These are phyloP conservation scores for Aureobasidium sp. DNA, from an alignment of 2,329 filamentous ascomycete species.

Conservation along the genomic window DNA sequence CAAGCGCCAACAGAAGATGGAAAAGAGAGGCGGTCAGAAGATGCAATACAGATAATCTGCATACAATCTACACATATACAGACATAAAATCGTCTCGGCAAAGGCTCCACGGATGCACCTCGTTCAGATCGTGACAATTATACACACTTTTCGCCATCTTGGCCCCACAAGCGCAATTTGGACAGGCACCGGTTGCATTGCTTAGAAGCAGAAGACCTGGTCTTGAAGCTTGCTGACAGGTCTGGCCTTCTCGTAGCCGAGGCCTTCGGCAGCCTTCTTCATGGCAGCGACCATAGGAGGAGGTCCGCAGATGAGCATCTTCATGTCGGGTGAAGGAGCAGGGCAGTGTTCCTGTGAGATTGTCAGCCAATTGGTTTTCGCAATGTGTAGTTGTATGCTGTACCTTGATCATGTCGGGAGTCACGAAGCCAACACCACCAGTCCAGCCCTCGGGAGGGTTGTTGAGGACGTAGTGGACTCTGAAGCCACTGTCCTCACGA, in stretches of 20 bases:
- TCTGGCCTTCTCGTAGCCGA: slow-evolving; percentile 85
- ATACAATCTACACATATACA: background rate
- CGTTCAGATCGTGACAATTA: slow-evolving; percentile 6
- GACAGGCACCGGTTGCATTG: background rate
- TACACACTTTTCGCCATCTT: background rate
- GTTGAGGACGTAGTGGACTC: slow-evolving; percentile 91
- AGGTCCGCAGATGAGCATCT: slow-evolving; percentile 88
- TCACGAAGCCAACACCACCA: slow-evolving; percentile 91
- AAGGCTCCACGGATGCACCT: background rate
- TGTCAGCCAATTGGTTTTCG: background rate
- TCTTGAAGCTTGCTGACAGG: slow-evolving; percentile 97
- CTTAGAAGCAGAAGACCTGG: slow-evolving; percentile 89
- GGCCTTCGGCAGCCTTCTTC: slow-evolving; percentile 86
- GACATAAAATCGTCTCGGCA: background rate
- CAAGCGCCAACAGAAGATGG: slow-evolving; percentile 43
- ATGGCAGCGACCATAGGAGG: slow-evolving; percentile 94
- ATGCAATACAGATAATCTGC: slow-evolving; percentile 36
- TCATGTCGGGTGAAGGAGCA: slow-evolving; percentile 74
- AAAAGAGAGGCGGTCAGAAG: slow-evolving; percentile 43
- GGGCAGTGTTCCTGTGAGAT: slow-evolving; percentile 61
- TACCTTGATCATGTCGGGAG: slow-evolving; percentile 84
- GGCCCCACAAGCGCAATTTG: background rate
- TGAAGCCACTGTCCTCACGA: slow-evolving; percentile 69
- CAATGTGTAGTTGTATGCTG: background rate
- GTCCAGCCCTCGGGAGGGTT: slow-evolving; percentile 88